phyloP scores from a whole-genome alignment of 441 rosid genomes.

The Viola pubescens region DNA sequence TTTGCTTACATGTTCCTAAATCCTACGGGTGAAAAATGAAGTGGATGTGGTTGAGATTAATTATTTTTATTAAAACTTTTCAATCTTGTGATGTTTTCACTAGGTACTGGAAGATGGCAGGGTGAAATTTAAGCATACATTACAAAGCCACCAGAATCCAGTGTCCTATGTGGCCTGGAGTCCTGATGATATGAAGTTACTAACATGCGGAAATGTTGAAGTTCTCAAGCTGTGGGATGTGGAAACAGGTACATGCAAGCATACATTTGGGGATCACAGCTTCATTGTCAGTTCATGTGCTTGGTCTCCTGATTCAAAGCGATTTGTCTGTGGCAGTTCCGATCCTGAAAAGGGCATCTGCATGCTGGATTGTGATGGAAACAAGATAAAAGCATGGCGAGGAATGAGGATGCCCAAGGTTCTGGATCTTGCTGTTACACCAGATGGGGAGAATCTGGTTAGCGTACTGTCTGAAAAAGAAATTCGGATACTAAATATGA shows the following conservation, averaged over 20 bases:
- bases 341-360: constrained; percentile 74
- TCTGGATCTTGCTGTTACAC: constrained; percentile 70
- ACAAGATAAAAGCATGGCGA: constrained; percentile 74
- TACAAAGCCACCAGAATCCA: constrained; percentile 62
- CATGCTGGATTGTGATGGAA: constrained; percentile 81
- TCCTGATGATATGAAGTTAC: constrained; percentile 68
- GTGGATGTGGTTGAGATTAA: constrained; percentile 11
- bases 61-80: not conserved
- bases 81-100: constrained; percentile 9
- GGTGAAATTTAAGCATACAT: constrained; percentile 42
- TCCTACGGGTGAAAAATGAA: not conserved
- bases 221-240: constrained; percentile 92
- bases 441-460: constrained; percentile 67
- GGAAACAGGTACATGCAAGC: constrained; percentile 76
- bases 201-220: constrained; percentile 75
- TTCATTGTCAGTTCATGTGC: constrained; percentile 86
- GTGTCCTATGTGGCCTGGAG: constrained; percentile 91
- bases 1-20: not conserved
- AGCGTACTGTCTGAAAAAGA: constrained; percentile 53
- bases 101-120: constrained; percentile 60
- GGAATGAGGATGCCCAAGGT: constrained; percentile 78
- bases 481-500: constrained; percentile 55
- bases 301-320: constrained; percentile 90
- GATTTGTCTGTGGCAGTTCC: constrained; percentile 83
- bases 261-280: constrained; percentile 73